Percentiles rank a stretch among this genome's conserved stretches.
Conservation (phyloP, 164 flowering plant species). For the Amborella trichopoda region DNA sequence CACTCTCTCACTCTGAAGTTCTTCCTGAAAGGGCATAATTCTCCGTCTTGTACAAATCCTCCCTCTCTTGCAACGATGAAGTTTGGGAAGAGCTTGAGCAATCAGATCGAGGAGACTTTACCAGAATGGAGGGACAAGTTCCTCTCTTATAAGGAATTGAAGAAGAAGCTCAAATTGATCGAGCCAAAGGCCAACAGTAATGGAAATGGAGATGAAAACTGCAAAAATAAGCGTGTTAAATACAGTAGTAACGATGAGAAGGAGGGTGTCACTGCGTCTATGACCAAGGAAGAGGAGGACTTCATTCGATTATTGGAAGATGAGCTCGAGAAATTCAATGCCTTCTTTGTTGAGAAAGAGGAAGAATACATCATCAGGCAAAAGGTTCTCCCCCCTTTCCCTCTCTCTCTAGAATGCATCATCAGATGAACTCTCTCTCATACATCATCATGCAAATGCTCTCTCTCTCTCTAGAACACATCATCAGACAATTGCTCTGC, state of each 20-base stretch:
- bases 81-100: slow-evolving; percentile 82
- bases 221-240: no score
- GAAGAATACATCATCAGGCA: slow-evolving; percentile 81
- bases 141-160: slow-evolving; percentile 76
- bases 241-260: slow-evolving; percentile 5
- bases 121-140: slow-evolving; percentile 94
- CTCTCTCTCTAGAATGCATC: no score
- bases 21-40: no score
- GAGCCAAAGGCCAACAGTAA: slow-evolving; percentile 33
- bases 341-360: slow-evolving; percentile 80
- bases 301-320: slow-evolving; percentile 56
- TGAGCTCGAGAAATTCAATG: slow-evolving; percentile 82
- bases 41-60: neutral
- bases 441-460: neutral
- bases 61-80: slow-evolving; percentile 38
- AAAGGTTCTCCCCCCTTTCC: slow-evolving; percentile 32
- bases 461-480: no score
- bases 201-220: no score
- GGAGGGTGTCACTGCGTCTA: slow-evolving; percentile 7
- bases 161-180: slow-evolving; percentile 53
- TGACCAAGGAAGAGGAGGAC: slow-evolving; percentile 55
- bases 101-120: slow-evolving; percentile 71
- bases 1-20: no score
- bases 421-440: neutral
- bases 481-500: no score